Base-by-base conservation (phyloP, 2,329 filamentous ascomycete species). In the Juglanconis oblonga region DNA sequence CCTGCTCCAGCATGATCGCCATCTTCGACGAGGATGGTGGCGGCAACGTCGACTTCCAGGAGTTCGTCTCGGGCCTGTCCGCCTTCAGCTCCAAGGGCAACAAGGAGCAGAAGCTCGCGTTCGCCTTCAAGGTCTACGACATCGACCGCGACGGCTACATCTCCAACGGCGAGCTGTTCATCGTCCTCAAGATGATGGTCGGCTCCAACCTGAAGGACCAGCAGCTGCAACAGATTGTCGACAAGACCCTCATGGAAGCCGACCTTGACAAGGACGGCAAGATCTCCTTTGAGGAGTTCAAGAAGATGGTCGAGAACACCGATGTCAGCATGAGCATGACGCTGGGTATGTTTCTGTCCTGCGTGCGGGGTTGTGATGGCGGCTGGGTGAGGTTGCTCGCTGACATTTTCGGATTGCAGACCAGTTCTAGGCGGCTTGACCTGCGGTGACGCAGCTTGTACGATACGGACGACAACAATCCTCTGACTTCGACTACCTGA, bases 181-280 rank as follows among this genome's bases (percentile, higher is more conserved):
- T 99, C 71, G 95, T 99, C 71, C 84, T 99, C 71, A 99, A 99
- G 89, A 99, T 99, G 95, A 99, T 99, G 95, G 95, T 99, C 55
- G 95, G 95, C 62, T 97, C 91, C 80, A 99, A 99, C 77, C 80
- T 99, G 71, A 99, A 99, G 83, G 95, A 99, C 76, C 92, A 97
- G 78, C 95, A 99, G 79, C 79, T 99, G 74, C 95, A 99, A 80
- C 95, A 94, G 86, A 99, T 99, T 74, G 95, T 99, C 68, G 95
- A 99, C 81, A 99, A 99, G 87, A 99, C 95, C 62, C 98, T 99
- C 74, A 98, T 98, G 95, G 95, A 99, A 80, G 95, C 95, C 52
- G 95, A 99, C 76, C 83, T 93, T 68, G 95, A 99, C 77, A 87
- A 88, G 63, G 95, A 99, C 75, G 95, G 95, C 71, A 96, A 96